Base-by-base conservation (phyloP, 2,329 filamentous ascomycete species). In the Monilinia fructigena region DNA sequence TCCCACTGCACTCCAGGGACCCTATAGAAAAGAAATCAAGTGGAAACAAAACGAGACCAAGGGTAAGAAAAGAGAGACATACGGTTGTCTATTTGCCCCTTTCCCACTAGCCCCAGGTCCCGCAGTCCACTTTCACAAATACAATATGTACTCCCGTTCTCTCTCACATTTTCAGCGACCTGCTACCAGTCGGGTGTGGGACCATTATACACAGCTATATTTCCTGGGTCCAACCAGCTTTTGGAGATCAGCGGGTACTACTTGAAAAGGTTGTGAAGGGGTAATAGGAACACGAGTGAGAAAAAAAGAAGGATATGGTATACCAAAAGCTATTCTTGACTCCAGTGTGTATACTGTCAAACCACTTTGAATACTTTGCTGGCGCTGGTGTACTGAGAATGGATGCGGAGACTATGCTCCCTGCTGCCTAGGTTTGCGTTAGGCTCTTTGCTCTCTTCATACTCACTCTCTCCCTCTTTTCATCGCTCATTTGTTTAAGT, bases 41-140 rank as follows among this genome's bases (percentile, higher is more conserved):
- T 60, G 12, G 31, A 35, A 38, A 53, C 28, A 20, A 40, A 42
- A 1, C 1, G 14, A 16, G 1, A 18, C 4, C 3, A 3, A 1
- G 8, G 69, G 40, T 58, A 66, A 50, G 47, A 14, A 60, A 61
- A 42, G 28, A 59, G 45, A 68, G 26, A 74, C 74, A 63, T 68
- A 83, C 78, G 86, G 86, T 47, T 79, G 84, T 50, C 86, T 76
- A 74, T 88, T 88, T 68, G 77, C 78, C 55, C 82, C 83, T 38
- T 76, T 76, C 0, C 86, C 86, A 16, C 83, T 85, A 11, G 83
- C 85, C 0, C 83, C 86, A 11, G 86, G 86, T 0, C 86, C 86
- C n/a, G 86, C 86, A 2, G 86, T 89, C 0, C 86, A 63, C 82
- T 85, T 78, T 89, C 85, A 65, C 79, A 80, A 10, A 88, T 72